These are phyloP conservation scores for Globisporangium radiosum DNA, from an alignment of 352 stramenopile genomes.

Conservation along the genomic window DNA sequence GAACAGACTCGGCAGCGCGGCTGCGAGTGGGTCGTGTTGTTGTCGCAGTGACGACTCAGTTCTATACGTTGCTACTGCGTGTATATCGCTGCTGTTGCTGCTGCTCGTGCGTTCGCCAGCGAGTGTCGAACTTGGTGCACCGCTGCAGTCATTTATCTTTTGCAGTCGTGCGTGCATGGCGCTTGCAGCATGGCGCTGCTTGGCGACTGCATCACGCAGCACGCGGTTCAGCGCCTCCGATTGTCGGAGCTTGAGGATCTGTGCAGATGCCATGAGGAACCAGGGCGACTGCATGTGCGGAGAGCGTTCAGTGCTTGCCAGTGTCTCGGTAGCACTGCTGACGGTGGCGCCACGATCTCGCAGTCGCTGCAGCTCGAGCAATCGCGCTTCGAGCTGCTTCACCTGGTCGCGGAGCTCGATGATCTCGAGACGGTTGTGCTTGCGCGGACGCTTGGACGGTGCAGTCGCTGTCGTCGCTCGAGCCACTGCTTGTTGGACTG, in stretches of 20 bases:
- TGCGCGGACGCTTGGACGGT: neutral
- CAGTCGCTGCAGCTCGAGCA: neutral
- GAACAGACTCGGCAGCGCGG: neutral
- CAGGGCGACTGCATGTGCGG: slow-evolving; percentile 21
- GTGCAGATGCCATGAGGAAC: slow-evolving; percentile 17
- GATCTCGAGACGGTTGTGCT: slow-evolving; percentile 6
- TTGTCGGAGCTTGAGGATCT: slow-evolving; percentile 30
- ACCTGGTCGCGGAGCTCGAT: slow-evolving; percentile 4
- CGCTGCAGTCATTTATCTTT: neutral
- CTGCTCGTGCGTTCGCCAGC: neutral
- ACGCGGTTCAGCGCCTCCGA: slow-evolving; percentile 32
- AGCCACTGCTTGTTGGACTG: neutral
- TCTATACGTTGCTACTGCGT: neutral
- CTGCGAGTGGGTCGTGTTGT: neutral
- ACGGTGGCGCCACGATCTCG: neutral
- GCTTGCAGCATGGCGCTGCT: slow-evolving; percentile 36
- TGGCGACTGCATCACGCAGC: slow-evolving; percentile 28
- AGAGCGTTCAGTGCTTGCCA: neutral
- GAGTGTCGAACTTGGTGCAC: neutral
- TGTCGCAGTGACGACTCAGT: neutral
- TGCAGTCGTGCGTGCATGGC: slow-evolving; percentile 30
- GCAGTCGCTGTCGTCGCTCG: no score
- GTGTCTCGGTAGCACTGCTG: neutral
- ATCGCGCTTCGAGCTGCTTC: slow-evolving; percentile 1
- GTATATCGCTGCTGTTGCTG: neutral